Evolutionary conservation across 2,329 filamentous ascomycete genomes (phyloP).

Genomic region (Pseudopyricularia cyperi): DNA sequence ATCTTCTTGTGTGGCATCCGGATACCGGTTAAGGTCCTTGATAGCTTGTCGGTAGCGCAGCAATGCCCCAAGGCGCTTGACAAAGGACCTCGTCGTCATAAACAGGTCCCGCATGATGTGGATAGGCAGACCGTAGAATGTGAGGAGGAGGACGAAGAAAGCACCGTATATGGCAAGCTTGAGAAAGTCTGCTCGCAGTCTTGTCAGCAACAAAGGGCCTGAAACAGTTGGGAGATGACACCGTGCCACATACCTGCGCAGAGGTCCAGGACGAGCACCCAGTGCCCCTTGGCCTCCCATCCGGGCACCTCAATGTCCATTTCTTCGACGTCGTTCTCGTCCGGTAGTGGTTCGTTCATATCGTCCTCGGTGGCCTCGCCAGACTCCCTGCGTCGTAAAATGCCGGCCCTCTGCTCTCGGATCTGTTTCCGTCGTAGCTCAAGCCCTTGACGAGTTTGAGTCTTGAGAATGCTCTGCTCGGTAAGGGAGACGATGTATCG

Average conservation of each 20-base stretch:
- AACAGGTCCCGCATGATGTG: constrained; percentile 95
- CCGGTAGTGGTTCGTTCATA: constrained; percentile 34
- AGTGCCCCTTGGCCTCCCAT: constrained; percentile 93
- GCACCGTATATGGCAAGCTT: constrained; percentile 81
- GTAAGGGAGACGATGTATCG: constrained; percentile 69
- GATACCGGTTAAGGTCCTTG: constrained; percentile 87
- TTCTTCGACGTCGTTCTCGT: constrained; percentile 66
- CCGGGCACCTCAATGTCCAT: constrained; percentile 91
- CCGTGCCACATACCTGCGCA: constrained; percentile 48
- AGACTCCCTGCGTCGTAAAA: constrained; percentile 32
- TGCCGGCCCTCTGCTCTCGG: constrained; percentile 40
- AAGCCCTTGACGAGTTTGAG: constrained; percentile 59
- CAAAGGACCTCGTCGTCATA: constrained; percentile 82
- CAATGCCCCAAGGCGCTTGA: constrained; percentile 79
- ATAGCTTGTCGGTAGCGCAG: constrained; percentile 84
- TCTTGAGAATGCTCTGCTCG: constrained; percentile 62
- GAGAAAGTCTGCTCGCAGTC: constrained; percentile 54
- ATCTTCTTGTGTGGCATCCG: constrained; percentile 80
- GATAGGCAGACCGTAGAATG: constrained; percentile 89
- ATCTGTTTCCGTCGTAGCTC: constrained; percentile 57
- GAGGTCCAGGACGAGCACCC: constrained; percentile 79
- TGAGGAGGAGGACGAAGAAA: constrained; percentile 88
- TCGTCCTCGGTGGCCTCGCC: constrained; percentile 32
- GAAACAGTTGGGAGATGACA: neutral
- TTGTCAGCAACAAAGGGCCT: too few species aligned